Evolutionary conservation across 1,139 yeast genomes (phyloP).

Genomic region (Geotrichum histeridarum): DNA sequence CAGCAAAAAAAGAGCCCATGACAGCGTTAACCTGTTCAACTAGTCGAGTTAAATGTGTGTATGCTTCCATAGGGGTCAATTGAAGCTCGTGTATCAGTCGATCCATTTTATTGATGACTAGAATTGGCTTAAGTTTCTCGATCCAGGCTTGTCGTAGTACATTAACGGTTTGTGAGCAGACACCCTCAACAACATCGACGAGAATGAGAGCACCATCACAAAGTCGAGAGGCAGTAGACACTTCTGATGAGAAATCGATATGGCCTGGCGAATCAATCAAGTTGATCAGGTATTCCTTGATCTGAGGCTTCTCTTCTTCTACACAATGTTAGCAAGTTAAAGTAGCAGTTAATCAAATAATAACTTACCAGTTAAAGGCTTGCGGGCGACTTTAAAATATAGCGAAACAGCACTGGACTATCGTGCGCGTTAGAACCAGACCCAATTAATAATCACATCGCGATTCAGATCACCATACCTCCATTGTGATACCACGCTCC

Average conservation of each 20-base stretch:
- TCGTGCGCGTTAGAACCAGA: not conserved
- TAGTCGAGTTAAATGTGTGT: conserved; percentile 65
- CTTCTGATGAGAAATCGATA: conserved; percentile 94
- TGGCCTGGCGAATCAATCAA: conserved; percentile 98
- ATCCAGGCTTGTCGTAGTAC: conserved; percentile 95
- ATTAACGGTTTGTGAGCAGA: conserved; percentile 92
- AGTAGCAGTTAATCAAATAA: not conserved
- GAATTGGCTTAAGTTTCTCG: conserved; percentile 79
- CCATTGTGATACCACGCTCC: conserved; percentile 95
- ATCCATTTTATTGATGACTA: conserved; percentile 92
- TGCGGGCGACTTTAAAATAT: conserved; percentile 50
- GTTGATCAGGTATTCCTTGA: conserved; percentile 78
- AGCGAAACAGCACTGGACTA: conserved; percentile 79
- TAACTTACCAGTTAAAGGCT: conserved; percentile 18
- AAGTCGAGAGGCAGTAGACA: conserved; percentile 86
- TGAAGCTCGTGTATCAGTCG: conserved; percentile 77
- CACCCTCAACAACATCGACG: conserved; percentile 90
- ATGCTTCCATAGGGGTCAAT: conserved; percentile 80
- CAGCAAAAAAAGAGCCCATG: conserved; percentile 86
- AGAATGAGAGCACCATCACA: conserved; percentile 96
- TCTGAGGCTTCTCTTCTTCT: conserved; percentile 38
- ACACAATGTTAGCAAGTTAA: conserved; percentile 22
- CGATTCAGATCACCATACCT: conserved; percentile 30
- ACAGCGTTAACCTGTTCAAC: conserved; percentile 95
- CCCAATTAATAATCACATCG: not conserved